Percentiles rank a stretch among this genome's conserved stretches.
Evolutionary conservation across 768 basidiomycete genomes (phyloP).

Genomic region (Xanthoconium stramineum): DNA sequence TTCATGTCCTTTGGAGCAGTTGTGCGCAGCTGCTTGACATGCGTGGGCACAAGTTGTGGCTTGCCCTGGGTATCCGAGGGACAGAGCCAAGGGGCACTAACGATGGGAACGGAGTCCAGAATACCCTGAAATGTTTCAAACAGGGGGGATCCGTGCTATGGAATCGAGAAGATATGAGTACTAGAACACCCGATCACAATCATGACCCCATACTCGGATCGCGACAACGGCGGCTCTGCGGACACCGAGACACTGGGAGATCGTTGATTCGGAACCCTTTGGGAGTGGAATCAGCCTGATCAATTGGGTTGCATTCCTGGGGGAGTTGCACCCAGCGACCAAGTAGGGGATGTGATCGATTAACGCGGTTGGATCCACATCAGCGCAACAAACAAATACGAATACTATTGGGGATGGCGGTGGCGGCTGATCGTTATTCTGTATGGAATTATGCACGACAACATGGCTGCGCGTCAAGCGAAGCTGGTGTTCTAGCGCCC

Average conservation of each 20-base stretch:
- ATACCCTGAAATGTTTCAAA: constrained; percentile 35
- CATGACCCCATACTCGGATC: constrained; percentile 51
- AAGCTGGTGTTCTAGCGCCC: constrained; percentile 61
- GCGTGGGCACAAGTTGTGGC: constrained; percentile 55
- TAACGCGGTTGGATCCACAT: constrained; percentile 69
- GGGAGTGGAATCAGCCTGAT: constrained; percentile 65
- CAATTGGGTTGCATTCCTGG: constrained; percentile 22
- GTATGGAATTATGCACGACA: background rate
- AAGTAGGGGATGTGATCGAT: constrained; percentile 75
- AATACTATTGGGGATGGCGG: constrained; percentile 25
- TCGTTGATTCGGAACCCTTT: constrained; percentile 55
- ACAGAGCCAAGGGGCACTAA: constrained; percentile 66
- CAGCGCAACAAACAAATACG: constrained; percentile 71
- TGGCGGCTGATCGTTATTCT: background rate
- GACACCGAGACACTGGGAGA: constrained; percentile 64
- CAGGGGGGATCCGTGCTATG: constrained; percentile 43
- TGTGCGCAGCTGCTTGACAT: constrained; percentile 79
- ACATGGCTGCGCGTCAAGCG: constrained; percentile 24
- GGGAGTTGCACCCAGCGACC: constrained; percentile 72
- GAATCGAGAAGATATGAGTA: constrained; percentile 1
- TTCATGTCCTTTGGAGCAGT: constrained; percentile 79
- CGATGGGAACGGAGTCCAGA: constrained; percentile 48
- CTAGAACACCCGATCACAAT: background rate
- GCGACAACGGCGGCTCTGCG: constrained; percentile 65
- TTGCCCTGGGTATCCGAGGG: constrained; percentile 14